Evolutionary conservation across 1,284 basidiomycete species (phyloP), one percentile per base, ranked within the genome.

Genomic region (Moesziomyces globuligerus): DNA sequence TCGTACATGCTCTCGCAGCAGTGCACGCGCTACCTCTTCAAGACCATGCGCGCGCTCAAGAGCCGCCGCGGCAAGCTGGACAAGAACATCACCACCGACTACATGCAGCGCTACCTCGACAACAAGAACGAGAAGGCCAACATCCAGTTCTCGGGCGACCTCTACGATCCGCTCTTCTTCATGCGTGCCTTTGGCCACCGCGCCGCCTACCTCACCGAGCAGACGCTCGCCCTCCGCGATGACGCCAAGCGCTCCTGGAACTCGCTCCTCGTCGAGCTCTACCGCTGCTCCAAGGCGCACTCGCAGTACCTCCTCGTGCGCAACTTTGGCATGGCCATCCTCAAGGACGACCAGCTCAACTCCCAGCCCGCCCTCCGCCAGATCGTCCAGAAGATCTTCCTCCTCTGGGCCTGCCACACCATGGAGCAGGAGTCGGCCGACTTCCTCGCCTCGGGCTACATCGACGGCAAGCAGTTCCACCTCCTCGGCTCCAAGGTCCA

Each of bases 1-100:
- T 80, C 76, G 44, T 83, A 83, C 76, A 83, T 83, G 80, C 75
- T 83, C n/a, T 76, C 81, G 32, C 83, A 83, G 70, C 83, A 84
- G 60, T 72, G 74, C 45, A 78, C 76, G 9, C 78, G 83, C n/a
- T 82, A 83, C 71, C 75, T 84, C 8, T 79, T 83, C 76, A 83
- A 83, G 66, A 74, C 69, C 13, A 78, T 79, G 78, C 77, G 78
- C 23, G 60, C 59, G 26, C 48, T 80, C 57, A 75, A 77, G 65
- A 64, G 58, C 47, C 58, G 68, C 48, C 42, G 48, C 3, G 71
- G 57, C 52, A 66, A 74, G 53, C 51, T 65, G 21, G 55, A 72
- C 49, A 75, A 79, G 58, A 81, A 75, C 66, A 59, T 72, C 41
- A 82, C 81, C 13, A 75, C 74, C 44, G 78, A 80, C 57, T 83